Base-by-base conservation (phyloP, 495 filamentous ascomycete genomes). In the Aeminium ludgeri region DNA sequence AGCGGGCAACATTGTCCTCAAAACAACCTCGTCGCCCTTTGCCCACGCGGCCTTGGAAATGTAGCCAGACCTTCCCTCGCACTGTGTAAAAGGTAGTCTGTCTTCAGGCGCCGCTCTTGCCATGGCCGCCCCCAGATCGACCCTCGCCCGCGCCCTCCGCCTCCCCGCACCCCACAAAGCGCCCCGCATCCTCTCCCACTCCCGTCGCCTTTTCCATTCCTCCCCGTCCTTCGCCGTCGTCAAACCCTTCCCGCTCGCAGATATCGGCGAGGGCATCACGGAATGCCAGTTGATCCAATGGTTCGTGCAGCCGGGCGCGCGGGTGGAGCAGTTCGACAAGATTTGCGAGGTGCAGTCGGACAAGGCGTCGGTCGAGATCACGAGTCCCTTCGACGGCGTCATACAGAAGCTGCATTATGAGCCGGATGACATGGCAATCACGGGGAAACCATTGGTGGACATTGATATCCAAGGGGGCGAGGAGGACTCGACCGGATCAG, bases 271-370 rank as follows among this genome's bases (percentile, higher is more conserved):
- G 70, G 91, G 89, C 36, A 97, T 96, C 54, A 83, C 85, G 49
- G 89, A 97, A 63, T 91, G 89, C 59, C 87, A 96, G 59, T 82
- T 99, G 54, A 96, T 96, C 51, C 91, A 96, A 65, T 99, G 91
- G 91, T 99, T 95, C 59, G 89, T 96, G 45, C 80, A 94, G 59
- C 86, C 92, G 38, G 86, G 82, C 37, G 91, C 91, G 18, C 76
- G 84, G 40, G 85, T 99, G 50, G 86, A 96, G 65, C 85, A 99
- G 62, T 99, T 92, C 73, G 87, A 91, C 55, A 87, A 84, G 41
- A 64, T 99, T 29, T 99, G 91, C 59, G 89, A 99, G 62, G 91
- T 96, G 30, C 89, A 95, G 57, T 89, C 82, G 40, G 91, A 99
- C 63, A 99, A 99, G 60, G 91, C 91, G 11, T 86, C 84, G n/a